Base-by-base conservation (phyloP, 1,284 basidiomycete species). In the Trametes polyzona region DNA sequence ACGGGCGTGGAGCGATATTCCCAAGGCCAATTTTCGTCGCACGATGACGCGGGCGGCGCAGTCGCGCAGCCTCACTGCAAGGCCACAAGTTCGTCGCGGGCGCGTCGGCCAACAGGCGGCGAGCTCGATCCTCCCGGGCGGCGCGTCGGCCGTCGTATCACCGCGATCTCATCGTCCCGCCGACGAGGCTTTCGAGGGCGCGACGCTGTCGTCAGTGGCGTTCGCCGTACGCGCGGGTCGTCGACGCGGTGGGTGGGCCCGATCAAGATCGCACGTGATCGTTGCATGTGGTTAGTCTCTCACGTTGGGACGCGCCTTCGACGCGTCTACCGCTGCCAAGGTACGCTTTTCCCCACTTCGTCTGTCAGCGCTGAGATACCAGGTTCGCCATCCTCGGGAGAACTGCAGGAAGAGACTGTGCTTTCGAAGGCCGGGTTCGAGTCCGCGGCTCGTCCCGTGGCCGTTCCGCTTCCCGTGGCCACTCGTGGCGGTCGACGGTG, bases 211-310 rank as follows among this genome's bases (percentile, higher is more conserved):
- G 57, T 54, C 39, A 51, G 57, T 51, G 52, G 52, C 52, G 57
- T 42, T 17, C 36, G 37, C 24, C n/a, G 29, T 32, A n/a, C 23
- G 29, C 19, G 33, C 24, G 19, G 21, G 41, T 16, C 27, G 43
- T 50, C 39, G 37, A 57, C 54, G 51, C 58, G 54, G 40, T 53
- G 35, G 40, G n/a, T 42, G 29, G 43, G 19, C 52, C 44, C 48
- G 52, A 55, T 52, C 42, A 21, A 16, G 39, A 44, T 26, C 41
- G 17, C 61, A 65, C 63, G 63, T 65, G 63, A 62, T 48, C 61
- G 61, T 58, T 60, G 56, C 63, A 65, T 65, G 57, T 51, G 63
- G 63, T 50, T 60, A 59, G 54, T 11, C 41, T 36, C 47, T 23
- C 48, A 52, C 42, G 30, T 27, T 44, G 32, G 41, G 47, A 44